These are phyloP conservation scores for Hymenoscyphus fructigenus DNA, from an alignment of 2,329 filamentous ascomycete species.

Conservation along the genomic window DNA sequence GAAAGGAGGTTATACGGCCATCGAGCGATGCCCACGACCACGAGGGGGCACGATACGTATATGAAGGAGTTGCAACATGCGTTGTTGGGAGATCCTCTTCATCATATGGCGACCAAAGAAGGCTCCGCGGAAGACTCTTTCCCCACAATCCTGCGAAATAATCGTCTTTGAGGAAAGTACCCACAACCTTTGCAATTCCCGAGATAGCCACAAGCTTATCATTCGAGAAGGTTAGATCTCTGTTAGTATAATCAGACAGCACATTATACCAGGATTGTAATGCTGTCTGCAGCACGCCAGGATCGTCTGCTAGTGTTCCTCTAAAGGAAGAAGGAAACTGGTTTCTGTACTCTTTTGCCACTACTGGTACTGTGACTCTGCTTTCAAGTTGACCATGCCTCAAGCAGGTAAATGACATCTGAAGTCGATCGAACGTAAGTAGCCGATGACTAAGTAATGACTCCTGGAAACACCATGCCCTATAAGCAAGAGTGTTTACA, in stretches of 20 bases:
- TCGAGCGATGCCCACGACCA: background rate
- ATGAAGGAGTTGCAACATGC: background rate
- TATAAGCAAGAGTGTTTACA: background rate
- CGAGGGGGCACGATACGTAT: background rate
- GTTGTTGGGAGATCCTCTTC: background rate
- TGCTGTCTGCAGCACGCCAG: background rate
- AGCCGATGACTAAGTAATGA: background rate
- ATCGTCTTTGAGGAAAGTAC: background rate
- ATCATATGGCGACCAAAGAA: conserved; percentile 8
- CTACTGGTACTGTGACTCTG: background rate
- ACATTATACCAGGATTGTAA: background rate
- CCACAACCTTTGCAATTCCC: conserved; percentile 7
- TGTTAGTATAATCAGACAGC: background rate
- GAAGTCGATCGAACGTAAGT: background rate
- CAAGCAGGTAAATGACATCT: background rate
- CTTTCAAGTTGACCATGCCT: background rate
- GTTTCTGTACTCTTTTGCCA: background rate
- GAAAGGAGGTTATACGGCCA: background rate
- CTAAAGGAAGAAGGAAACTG: background rate
- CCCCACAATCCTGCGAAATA: conserved; percentile 5
- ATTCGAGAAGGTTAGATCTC: conserved; percentile 1
- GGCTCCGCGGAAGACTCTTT: background rate
- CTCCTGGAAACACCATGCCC: background rate
- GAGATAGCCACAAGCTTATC: conserved; percentile 7
- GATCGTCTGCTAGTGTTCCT: background rate